phyloP scores from a whole-genome alignment of 2,329 filamentous ascomycete species.

The Cercospora nicotianae region DNA sequence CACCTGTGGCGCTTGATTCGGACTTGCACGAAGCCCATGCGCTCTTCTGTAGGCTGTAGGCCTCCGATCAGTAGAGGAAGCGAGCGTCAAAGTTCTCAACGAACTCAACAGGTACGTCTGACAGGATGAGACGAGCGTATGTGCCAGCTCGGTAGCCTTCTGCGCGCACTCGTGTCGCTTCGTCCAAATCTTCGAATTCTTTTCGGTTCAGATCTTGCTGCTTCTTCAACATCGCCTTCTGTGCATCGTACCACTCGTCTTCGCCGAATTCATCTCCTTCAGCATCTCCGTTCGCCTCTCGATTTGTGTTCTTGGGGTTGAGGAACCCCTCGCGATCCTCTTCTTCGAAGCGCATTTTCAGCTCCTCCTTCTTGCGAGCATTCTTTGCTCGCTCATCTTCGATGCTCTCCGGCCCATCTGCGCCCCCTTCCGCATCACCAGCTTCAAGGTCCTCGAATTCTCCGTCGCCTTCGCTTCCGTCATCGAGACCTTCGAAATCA shows the following conservation, averaged over 20 bases:
- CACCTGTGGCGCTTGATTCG: slow-evolving; percentile 96
- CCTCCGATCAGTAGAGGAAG: slow-evolving; percentile 83
- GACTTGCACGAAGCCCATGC: slow-evolving; percentile 92
- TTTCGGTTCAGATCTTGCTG: slow-evolving; percentile 95
- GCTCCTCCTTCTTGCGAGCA: slow-evolving; percentile 87
- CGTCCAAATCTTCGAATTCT: slow-evolving; percentile 86
- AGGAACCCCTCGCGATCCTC: slow-evolving; percentile 96
- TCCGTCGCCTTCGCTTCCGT: slow-evolving; percentile 71
- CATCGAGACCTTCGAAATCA: slow-evolving; percentile 48
- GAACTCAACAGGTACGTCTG: slow-evolving; percentile 89
- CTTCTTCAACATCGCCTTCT: slow-evolving; percentile 92
- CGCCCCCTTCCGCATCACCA: slow-evolving; percentile 56
- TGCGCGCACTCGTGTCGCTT: slow-evolving; percentile 75
- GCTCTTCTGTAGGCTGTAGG: slow-evolving; percentile 88
- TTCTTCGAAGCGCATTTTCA: slow-evolving; percentile 92
- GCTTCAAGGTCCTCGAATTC: slow-evolving; percentile 85
- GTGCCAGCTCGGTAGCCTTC: slow-evolving; percentile 91
- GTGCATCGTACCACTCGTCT: slow-evolving; percentile 97
- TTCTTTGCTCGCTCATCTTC: slow-evolving; percentile 81
- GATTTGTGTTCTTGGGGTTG: slow-evolving; percentile 79
- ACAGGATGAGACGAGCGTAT: slow-evolving; percentile 87
- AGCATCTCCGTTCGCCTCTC: slow-evolving; percentile 63
- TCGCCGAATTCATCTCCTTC: slow-evolving; percentile 83
- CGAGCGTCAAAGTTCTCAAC: slow-evolving; percentile 76
- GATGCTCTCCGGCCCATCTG: slow-evolving; percentile 15